Evolutionary conservation across 2,329 filamentous ascomycete species (phyloP).

Genomic region (Alternaria tenuissima): DNA sequence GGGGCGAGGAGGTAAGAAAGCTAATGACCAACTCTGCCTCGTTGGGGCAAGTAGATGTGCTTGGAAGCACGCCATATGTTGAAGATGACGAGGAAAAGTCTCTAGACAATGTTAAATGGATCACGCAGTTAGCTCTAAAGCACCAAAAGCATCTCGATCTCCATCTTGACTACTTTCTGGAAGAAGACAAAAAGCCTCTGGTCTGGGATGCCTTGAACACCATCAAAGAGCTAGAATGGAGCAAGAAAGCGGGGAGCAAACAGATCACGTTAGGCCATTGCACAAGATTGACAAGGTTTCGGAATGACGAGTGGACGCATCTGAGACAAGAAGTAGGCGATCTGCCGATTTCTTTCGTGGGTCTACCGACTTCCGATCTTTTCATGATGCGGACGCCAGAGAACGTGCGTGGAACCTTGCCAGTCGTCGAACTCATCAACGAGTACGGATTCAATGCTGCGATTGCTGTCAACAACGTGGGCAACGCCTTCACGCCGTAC

Average conservation of each 20-base stretch:
- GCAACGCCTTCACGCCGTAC: constrained; percentile 77
- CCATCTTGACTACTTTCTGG: constrained; percentile 75
- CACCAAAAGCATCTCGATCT: constrained; percentile 69
- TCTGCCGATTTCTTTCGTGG: constrained; percentile 72
- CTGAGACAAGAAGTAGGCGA: constrained; percentile 60
- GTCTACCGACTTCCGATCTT: constrained; percentile 73
- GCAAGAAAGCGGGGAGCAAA: constrained; percentile 34
- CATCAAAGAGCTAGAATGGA: constrained; percentile 63
- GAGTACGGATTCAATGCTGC: constrained; percentile 66
- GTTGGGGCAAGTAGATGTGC: constrained; percentile 60
- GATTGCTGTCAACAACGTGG: constrained; percentile 75
- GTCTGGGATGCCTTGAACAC: constrained; percentile 63
- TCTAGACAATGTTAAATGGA: constrained; percentile 69
- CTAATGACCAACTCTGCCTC: constrained; percentile 59
- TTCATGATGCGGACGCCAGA: constrained; percentile 71
- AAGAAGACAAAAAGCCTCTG: constrained; percentile 58
- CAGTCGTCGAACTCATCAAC: constrained; percentile 67
- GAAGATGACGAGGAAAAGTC: constrained; percentile 62
- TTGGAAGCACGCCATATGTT: constrained; percentile 76
- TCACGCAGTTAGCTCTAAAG: constrained; percentile 63
- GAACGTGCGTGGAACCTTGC: constrained; percentile 66
- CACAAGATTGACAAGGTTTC: constrained; percentile 69
- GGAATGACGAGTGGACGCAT: constrained; percentile 57
- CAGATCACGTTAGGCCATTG: constrained; percentile 68
- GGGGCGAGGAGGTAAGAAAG: constrained; percentile 60